Evolutionary conservation across 108 stramenopile genomes (phyloP), one percentile per base, ranked within the genome.

Genomic region (Nitzschia sp.): DNA sequence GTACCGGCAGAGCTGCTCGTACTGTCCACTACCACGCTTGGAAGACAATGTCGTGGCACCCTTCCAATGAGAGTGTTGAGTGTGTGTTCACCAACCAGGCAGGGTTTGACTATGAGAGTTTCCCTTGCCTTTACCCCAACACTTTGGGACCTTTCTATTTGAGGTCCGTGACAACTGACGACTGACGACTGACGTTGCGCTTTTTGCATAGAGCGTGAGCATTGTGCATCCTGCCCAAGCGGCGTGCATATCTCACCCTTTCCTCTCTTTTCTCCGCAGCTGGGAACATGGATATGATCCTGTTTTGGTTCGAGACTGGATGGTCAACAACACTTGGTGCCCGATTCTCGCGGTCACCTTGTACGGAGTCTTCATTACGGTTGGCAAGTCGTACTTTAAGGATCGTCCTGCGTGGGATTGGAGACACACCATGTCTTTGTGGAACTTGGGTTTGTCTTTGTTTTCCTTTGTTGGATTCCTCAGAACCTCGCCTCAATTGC

Each of bases 401-500:
- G 79, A 67, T 38, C 78, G 78, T 12, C 70, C 75, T 19, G 67
- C 90, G 0, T 85, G 82, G 78, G 73, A 78, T 20, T 87, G 86
- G 90, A 51, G 91, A 56, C 62, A 46, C 6, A 67, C 67, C 29
- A 59, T 91, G 67, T 82, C 89, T 10, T 25, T 61, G n/a, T 98
- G 97, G 97, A 98, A 98, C 67, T 69, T 95, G 56, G 29, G 67
- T 0, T 81, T 98, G 53, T 79, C 81, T 42, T 72, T 91, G 53
- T 98, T 98, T 75, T 91, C 89, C n/a, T 70, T 70, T 52, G 75
- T 93, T 41, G 97, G 97, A 8, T 77, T 90, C 41, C 26, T 89
- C 42, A 90, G 96, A 11, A 91, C 89, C 2, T 80, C 87, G 0
- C 95, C 95, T 8, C 85, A 91, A 68, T 79, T 97, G 17, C 53